Conservation (phyloP, 2,329 filamentous ascomycete genomes). For the Ophiostoma sp. region DNA sequence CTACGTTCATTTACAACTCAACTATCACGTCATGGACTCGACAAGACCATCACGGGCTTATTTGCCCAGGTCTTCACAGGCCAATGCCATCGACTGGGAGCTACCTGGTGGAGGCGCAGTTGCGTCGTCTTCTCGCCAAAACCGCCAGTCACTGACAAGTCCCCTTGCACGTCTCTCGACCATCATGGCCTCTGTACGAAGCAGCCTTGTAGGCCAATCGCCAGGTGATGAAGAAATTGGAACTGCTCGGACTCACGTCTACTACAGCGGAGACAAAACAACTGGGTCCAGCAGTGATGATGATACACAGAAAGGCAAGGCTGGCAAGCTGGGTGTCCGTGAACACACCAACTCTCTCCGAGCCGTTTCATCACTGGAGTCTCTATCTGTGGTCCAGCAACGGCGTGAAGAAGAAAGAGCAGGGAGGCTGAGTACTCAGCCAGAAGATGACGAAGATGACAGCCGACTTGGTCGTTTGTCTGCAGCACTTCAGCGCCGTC, state of each 20-base stretch:
- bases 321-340: not conserved
- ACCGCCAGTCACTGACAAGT: not conserved
- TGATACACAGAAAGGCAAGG: not conserved
- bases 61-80: not conserved
- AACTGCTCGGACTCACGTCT: not conserved
- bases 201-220: not conserved
- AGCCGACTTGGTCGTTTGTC: not conserved
- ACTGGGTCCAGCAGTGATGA: constrained; percentile 3
- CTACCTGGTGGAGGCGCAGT: not conserved
- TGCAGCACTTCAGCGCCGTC: not conserved
- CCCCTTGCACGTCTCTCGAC: not conserved
- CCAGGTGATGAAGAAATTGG: not conserved
- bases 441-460: not conserved
- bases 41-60: not conserved
- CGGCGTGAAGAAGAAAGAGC: not conserved
- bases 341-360: not conserved
- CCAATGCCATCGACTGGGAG: constrained; percentile 14
- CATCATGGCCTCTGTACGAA: constrained; percentile 6
- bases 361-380: not conserved
- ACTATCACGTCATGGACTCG: not conserved
- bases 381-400: not conserved
- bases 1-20: not conserved
- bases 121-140: not conserved
- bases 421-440: not conserved
- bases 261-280: not conserved